phyloP scores from a whole-genome alignment of 2,329 filamentous ascomycete genomes.

The Cercospora janseana region DNA sequence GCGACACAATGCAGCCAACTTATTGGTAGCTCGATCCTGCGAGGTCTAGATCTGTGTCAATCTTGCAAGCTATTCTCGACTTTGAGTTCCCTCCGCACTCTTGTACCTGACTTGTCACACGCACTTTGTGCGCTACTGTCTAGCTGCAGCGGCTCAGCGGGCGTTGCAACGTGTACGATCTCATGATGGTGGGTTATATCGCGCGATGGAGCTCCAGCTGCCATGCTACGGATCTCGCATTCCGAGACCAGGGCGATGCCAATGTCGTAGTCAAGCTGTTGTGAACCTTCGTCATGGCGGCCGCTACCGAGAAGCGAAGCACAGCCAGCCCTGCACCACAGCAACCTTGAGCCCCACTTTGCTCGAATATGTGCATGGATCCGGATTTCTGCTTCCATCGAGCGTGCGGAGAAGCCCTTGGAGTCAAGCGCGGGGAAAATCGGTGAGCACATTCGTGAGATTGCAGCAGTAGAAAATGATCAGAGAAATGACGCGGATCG shows the following conservation, averaged over 20 bases:
- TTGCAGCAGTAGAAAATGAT: too few relatives aligned
- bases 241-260: conserved; percentile 1
- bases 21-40: conserved; percentile 1
- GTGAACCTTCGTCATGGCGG: too few relatives aligned
- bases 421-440: background rate
- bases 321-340: too few relatives aligned
- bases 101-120: conserved; percentile 16
- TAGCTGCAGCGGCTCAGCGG: conserved; percentile 12
- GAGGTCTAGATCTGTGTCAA: background rate
- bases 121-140: conserved; percentile 2
- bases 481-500: background rate
- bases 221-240: background rate
- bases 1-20: background rate
- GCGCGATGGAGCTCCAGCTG: background rate
- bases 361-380: background rate
- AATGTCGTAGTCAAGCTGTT: background rate
- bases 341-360: background rate
- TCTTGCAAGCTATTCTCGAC: background rate
- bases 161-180: background rate
- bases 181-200: background rate
- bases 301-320: background rate
- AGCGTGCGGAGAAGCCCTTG: background rate
- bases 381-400: background rate
- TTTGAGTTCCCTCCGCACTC: background rate
- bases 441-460: background rate